Conservation (phyloP, 495 filamentous ascomycete species). For the Melanomma pulvis-pyrius region DNA sequence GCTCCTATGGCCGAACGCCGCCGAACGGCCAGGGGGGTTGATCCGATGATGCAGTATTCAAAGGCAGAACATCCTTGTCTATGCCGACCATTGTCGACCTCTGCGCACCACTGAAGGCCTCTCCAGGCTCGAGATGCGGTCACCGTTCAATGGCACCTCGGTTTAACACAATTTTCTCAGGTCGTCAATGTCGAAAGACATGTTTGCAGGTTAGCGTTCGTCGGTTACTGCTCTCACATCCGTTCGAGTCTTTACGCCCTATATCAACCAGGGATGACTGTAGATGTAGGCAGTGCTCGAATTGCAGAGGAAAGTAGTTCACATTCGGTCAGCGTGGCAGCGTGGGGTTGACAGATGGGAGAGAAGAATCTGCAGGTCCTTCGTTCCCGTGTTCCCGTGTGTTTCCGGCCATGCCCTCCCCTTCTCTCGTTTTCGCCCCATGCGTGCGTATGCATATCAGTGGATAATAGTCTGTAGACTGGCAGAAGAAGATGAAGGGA, state of each 20-base stretch:
- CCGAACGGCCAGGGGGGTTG: slow-evolving; percentile 37
- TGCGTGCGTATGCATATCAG: background rate
- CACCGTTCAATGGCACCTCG: background rate
- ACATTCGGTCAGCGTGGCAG: background rate
- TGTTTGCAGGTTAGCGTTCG: slow-evolving; percentile 7
- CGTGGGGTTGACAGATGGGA: background rate
- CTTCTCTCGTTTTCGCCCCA: background rate
- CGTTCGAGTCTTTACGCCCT: background rate
- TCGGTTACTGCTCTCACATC: background rate
- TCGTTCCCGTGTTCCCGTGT: background rate
- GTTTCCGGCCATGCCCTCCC: background rate
- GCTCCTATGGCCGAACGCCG: slow-evolving; percentile 30
- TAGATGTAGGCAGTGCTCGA: background rate
- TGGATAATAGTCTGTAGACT: background rate
- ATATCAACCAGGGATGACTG: background rate
- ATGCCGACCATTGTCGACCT: slow-evolving; percentile 2
- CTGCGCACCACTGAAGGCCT: too few relatives aligned
- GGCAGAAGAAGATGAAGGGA: background rate
- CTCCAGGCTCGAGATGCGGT: background rate
- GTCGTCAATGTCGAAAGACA: background rate
- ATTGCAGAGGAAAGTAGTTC: background rate
- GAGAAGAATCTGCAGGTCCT: background rate
- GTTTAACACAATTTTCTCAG: background rate
- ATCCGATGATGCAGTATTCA: slow-evolving; percentile 1
- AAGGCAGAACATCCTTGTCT: background rate